Evolutionary conservation across 2,329 filamentous ascomycete genomes (phyloP).

Genomic region (Dactylellina sp.): DNA sequence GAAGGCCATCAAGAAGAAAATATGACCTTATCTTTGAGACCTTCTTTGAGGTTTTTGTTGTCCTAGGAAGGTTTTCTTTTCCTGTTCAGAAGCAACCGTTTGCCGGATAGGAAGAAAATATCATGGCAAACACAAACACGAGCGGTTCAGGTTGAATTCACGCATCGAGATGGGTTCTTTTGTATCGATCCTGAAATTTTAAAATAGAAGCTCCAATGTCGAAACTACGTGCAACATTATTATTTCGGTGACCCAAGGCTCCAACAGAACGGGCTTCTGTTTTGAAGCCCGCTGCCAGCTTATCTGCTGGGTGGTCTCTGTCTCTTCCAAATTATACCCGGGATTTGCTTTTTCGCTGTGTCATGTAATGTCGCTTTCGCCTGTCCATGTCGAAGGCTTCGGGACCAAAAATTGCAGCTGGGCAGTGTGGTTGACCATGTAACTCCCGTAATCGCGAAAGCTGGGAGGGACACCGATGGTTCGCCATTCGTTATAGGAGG

Average conservation of each 20-base stretch:
- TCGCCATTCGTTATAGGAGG: constrained; percentile 39
- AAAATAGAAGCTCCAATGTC: constrained; percentile 17
- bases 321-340: constrained; percentile 49
- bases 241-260: constrained; percentile 17
- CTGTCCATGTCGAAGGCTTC: constrained; percentile 33
- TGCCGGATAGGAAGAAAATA: constrained; percentile 12
- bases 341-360: constrained; percentile 47
- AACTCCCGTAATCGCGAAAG: constrained; percentile 30
- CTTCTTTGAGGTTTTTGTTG: background rate
- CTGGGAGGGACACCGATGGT: constrained; percentile 27
- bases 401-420: constrained; percentile 40
- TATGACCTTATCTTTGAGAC: constrained; percentile 46
- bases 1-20: background rate
- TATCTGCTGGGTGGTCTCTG: constrained; percentile 36
- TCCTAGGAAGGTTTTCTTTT: background rate
- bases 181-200: constrained; percentile 4
- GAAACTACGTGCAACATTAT: background rate
- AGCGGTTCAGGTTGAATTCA: too few species aligned
- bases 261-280: background rate
- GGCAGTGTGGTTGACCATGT: constrained; percentile 9
- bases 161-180: background rate
- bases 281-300: constrained; percentile 4
- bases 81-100: constrained; percentile 21
- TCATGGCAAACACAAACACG: constrained; percentile 1
- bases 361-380: constrained; percentile 42